phyloP scores from a whole-genome alignment of 1,139 yeast genomes.

The Pichia sp. region DNA sequence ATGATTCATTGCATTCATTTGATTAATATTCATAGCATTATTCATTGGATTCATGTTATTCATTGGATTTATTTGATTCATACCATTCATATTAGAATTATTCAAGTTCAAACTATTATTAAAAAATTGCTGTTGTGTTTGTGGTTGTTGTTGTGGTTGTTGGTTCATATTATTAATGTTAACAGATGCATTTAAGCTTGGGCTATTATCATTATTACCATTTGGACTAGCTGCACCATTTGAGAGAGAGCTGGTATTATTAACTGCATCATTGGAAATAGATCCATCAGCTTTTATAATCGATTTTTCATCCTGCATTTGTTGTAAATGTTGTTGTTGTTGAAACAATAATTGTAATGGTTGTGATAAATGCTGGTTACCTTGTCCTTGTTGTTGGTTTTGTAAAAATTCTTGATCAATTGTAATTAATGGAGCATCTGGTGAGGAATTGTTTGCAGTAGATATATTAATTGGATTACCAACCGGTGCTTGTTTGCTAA shows the following conservation, averaged over 20 bases:
- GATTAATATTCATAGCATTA: no score
- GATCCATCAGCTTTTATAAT: neutral
- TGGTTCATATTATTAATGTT: neutral
- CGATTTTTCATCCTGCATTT: neutral
- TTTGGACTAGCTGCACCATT: neutral
- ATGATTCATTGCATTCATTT: slow-evolving; percentile 5
- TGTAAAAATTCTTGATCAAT: slow-evolving; percentile 1
- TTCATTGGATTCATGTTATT: slow-evolving; percentile 2
- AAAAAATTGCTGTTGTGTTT: slow-evolving; percentile 2
- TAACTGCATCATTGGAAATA: neutral
- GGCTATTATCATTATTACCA: neutral
- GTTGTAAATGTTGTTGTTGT: neutral
- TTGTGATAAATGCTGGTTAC: neutral
- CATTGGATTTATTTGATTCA: slow-evolving; percentile 1
- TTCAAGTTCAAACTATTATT: neutral
- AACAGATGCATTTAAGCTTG: neutral
- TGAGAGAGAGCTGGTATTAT: neutral
- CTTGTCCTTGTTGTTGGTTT: slow-evolving; percentile 20
- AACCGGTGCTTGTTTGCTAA: slow-evolving; percentile 1
- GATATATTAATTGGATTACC: neutral
- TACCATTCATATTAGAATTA: slow-evolving; percentile 1
- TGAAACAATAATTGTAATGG: neutral
- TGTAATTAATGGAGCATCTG: neutral
- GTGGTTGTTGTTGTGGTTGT: slow-evolving; percentile 1
- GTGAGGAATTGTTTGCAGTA: neutral